These are phyloP conservation scores for Coccomyxa sp. DNA, from an alignment of 139 green algal genomes.

Conservation along the genomic window DNA sequence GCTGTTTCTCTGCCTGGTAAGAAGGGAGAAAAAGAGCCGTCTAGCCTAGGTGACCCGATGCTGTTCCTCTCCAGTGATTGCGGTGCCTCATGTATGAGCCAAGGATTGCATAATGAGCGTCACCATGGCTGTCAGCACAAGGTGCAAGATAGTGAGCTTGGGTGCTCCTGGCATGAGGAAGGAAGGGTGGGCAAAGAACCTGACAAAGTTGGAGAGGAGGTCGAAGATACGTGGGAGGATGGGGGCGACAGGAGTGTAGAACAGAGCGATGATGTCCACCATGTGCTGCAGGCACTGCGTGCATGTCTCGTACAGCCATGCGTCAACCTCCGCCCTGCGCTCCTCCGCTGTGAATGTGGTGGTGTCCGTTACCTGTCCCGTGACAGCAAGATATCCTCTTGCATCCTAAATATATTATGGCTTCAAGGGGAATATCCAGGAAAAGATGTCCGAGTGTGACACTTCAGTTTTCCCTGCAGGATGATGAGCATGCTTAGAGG, in stretches of 20 bases:
- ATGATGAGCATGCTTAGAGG: neutral
- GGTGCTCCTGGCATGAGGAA: no score
- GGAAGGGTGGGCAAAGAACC: neutral
- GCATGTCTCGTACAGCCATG: constrained; percentile 98
- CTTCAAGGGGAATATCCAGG: neutral
- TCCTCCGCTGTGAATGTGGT: constrained; percentile 84
- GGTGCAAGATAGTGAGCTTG: no score
- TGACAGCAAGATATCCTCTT: neutral
- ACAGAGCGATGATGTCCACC: constrained; percentile 88
- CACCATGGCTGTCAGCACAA: no score
- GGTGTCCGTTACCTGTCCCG: constrained; percentile 66
- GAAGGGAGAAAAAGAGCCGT: no score
- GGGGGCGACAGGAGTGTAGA: constrained; percentile 58
- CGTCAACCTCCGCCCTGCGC: constrained; percentile 69
- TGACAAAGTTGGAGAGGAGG: constrained; percentile 80
- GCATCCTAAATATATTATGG: neutral
- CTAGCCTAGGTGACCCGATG: no score
- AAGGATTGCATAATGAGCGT: no score
- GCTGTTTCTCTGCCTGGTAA: no score
- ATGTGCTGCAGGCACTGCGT: constrained; percentile 94
- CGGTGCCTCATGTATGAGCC: no score
- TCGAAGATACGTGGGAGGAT: constrained; percentile 72
- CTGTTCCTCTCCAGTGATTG: no score
- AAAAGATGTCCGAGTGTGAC: no score
- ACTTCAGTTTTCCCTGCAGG: neutral